Evolutionary conservation across 106 monocot genomes (phyloP).

Genomic region (Dactylorhiza incarnata): DNA sequence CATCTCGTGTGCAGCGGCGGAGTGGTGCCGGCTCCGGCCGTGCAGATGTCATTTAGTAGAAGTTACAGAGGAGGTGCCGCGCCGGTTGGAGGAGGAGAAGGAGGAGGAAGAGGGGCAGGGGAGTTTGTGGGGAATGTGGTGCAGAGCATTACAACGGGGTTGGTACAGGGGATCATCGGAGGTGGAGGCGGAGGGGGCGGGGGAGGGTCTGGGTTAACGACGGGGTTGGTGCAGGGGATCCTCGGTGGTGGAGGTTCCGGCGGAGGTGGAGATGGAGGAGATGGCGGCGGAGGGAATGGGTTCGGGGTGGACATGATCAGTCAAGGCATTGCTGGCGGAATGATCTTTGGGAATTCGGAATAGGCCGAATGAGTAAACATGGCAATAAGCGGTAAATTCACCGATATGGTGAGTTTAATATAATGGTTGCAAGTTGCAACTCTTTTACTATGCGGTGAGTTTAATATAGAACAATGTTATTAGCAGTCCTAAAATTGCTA

Average conservation of each 20-base stretch:
- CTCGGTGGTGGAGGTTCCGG: too few relatives aligned
- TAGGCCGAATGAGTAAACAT: too few relatives aligned
- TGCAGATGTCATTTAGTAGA: neutral
- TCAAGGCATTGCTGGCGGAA: neutral
- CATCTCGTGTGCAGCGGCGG: slow-evolving; percentile 19
- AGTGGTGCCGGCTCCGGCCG: neutral
- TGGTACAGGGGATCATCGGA: slow-evolving; percentile 5
- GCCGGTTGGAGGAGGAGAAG: neutral
- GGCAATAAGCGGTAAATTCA: too few relatives aligned
- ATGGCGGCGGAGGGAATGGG: too few relatives aligned
- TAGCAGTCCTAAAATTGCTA: too few relatives aligned
- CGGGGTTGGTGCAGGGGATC: too few relatives aligned
- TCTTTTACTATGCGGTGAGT: too few relatives aligned
- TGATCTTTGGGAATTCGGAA: neutral
- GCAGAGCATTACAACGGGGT: slow-evolving; percentile 10
- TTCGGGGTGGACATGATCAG: too few relatives aligned
- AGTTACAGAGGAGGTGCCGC: neutral
- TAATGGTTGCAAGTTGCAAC: too few relatives aligned
- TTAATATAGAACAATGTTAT: too few relatives aligned
- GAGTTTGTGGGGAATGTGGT: neutral
- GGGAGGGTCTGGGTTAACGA: neutral
- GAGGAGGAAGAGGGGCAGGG: neutral
- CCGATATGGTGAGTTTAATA: too few relatives aligned
- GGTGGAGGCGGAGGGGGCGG: neutral
- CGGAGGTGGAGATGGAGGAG: too few relatives aligned